Evolutionary conservation across 305 asterid genomes (phyloP), one percentile per base, ranked within the genome.

Genomic region (Petunia hybrid): DNA sequence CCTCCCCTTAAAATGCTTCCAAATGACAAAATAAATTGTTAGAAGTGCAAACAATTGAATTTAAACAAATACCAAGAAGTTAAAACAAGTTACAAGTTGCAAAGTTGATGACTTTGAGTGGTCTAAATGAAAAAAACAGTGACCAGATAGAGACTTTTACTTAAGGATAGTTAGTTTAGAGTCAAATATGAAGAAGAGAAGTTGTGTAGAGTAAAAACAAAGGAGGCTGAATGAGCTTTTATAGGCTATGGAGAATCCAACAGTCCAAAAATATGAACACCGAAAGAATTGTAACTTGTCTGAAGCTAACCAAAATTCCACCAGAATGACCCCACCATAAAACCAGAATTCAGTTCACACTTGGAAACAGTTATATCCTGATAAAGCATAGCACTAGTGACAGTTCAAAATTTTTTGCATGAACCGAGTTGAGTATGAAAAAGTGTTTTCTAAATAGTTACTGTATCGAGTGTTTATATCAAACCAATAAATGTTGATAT

Each of bases 241-340:
- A 89, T 86, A 87, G 83, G 55, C 79, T 63, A 40, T 12, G 79
- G 67, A 14, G 40, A 64, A 69, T 45, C 73, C 78, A 80, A 66
- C 67, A 73, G 79, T 81, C 45, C 39, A 45, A 81, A 76, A 82
- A 74, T 75, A 68, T 38, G 48, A 79, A 85, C 86, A 84, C 90
- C 91, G 88, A 84, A 89, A 87, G 89, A 79, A 74, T 78, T 83
- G 83, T 83, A 85, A 85, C 89, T 84, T 85, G 41, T 69, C 76
- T 69, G 59, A 69, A 69, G 76, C 3, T 43, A 68, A 85, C 56
- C 31, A 41, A 84, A 88, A 88, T 87, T 89, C 90, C 87, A 82
- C 90, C 75, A 41, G 8, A 69, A 22, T 78, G 89, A 67, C 77
- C 88, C 91, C 85, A 83, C 79, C 14, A 51, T 3, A 36, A 41